Conservation (phyloP, 2,329 filamentous ascomycete species). For the Colletotrichum higginsianum region DNA sequence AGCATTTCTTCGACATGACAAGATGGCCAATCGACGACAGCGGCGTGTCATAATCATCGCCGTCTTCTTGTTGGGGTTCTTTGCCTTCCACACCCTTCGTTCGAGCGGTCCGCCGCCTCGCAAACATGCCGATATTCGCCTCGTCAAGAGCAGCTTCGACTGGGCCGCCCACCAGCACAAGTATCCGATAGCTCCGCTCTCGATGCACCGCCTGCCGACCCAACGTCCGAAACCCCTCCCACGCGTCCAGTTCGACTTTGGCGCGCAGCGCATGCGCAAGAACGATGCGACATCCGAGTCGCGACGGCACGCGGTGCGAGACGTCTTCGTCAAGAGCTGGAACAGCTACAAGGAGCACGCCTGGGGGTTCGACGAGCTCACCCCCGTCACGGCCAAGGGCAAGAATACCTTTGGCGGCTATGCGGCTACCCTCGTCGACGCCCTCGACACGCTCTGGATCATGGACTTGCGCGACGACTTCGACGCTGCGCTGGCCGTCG, state of each 20-base stretch:
- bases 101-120: slow-evolving; percentile 13
- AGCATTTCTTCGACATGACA: slow-evolving; percentile 24
- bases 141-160: slow-evolving; percentile 41
- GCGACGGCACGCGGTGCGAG: slow-evolving; percentile 48
- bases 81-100: slow-evolving; percentile 19
- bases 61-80: slow-evolving; percentile 28
- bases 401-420: slow-evolving; percentile 63
- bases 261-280: slow-evolving; percentile 23
- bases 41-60: slow-evolving; percentile 39
- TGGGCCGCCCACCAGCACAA: slow-evolving; percentile 37
- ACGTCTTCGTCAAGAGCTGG: slow-evolving; percentile 57
- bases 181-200: slow-evolving; percentile 31
- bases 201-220: slow-evolving; percentile 35
- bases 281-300: slow-evolving; percentile 39
- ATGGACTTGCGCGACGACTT: slow-evolving; percentile 68
- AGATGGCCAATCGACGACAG: slow-evolving; percentile 42
- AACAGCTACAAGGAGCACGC: slow-evolving; percentile 60
- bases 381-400: slow-evolving; percentile 56
- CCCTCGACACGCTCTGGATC: slow-evolving; percentile 68
- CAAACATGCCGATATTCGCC: slow-evolving; percentile 22
- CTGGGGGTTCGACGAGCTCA: slow-evolving; percentile 64
- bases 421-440: slow-evolving; percentile 62
- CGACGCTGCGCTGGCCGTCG: slow-evolving; percentile 58
- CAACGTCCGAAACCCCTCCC: slow-evolving; percentile 28
- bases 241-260: slow-evolving; percentile 37